Conservation (phyloP, 2,329 filamentous ascomycete genomes). For the Aspergillus uvarum region DNA sequence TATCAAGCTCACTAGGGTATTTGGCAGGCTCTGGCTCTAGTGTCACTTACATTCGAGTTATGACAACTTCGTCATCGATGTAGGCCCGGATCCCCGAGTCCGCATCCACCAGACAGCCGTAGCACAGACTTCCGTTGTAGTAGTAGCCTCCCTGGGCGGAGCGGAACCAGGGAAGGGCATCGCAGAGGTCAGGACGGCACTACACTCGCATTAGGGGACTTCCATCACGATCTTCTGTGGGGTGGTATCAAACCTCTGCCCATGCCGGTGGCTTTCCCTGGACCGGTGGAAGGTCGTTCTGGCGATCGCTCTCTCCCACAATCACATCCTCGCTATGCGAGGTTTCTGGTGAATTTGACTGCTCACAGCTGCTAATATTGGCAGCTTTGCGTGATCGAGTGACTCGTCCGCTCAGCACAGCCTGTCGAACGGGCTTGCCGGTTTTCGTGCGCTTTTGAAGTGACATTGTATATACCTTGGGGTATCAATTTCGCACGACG, state of each 20-base stretch:
- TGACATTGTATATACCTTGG: not conserved
- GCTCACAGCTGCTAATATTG: no score
- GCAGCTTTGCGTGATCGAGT: not conserved
- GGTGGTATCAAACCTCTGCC: not conserved
- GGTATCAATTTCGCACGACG: not conserved
- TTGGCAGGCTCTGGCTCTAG: conserved; percentile 20
- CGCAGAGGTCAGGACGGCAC: conserved; percentile 57
- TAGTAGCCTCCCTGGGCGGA: conserved; percentile 62
- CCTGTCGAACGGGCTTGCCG: not conserved
- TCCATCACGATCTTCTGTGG: not conserved
- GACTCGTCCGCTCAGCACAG: not conserved
- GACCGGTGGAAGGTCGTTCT: not conserved
- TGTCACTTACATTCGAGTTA: conserved; percentile 56
- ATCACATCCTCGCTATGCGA: not conserved
- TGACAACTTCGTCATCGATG: conserved; percentile 61
- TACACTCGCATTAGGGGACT: not conserved
- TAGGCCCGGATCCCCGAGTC: conserved; percentile 56
- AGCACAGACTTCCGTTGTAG: conserved; percentile 48
- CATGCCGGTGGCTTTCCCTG: not conserved
- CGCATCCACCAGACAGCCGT: conserved; percentile 61
- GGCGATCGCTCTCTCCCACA: not conserved
- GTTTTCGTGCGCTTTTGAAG: not conserved
- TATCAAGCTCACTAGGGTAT: not conserved
- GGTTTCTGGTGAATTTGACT: not conserved
- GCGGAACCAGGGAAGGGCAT: conserved; percentile 63